Conservation (phyloP, 495 filamentous ascomycete species). For the Daldinia vernicosa region DNA sequence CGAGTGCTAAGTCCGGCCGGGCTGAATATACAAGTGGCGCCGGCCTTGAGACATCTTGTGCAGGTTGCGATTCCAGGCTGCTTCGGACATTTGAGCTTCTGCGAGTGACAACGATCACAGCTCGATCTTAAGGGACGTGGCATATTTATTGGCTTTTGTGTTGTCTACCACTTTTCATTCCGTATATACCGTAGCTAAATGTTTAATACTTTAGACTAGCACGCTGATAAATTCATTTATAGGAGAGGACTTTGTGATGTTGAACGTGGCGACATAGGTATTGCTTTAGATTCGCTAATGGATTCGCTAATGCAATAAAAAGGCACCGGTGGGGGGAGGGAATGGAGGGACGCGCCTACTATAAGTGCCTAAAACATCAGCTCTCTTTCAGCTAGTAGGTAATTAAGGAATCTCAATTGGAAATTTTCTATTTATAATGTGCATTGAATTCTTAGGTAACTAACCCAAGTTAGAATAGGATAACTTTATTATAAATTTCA, state of each 20-base stretch:
- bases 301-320: neutral
- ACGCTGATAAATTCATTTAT: neutral
- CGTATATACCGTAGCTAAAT: neutral
- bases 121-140: constrained; percentile 42
- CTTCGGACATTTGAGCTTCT: constrained; percentile 53
- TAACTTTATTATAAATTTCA: neutral
- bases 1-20: constrained; percentile 45
- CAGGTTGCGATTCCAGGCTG: constrained; percentile 43
- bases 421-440: neutral
- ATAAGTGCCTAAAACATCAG: neutral
- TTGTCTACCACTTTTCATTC: neutral
- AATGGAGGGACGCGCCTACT: neutral
- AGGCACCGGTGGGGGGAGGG: neutral
- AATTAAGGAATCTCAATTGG: neutral
- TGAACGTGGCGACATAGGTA: neutral
- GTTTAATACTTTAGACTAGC: neutral
- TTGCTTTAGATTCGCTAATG: neutral
- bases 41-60: constrained; percentile 49
- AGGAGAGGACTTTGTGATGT: neutral
- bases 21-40: constrained; percentile 47
- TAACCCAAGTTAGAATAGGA: too few relatives aligned
- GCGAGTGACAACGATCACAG: constrained; percentile 53
- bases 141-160: constrained; percentile 27
- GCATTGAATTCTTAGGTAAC: too few relatives aligned
- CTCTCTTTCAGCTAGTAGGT: neutral